phyloP scores from a whole-genome alignment of 2,329 filamentous ascomycete genomes.

The Ceratocystis papillata region DNA sequence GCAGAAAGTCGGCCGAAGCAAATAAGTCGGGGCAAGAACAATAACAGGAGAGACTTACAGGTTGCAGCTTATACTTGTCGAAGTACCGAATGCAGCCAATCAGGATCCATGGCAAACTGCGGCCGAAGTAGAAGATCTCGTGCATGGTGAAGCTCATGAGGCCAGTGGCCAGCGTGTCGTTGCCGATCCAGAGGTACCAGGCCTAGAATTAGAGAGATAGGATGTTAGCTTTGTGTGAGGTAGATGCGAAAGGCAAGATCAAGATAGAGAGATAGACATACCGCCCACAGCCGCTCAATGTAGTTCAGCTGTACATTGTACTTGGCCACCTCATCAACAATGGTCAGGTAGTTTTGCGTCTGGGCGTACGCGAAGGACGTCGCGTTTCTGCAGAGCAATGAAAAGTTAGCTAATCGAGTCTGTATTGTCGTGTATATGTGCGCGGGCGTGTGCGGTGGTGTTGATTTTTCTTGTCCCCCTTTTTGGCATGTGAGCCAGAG shows the following conservation, averaged over 20 bases:
- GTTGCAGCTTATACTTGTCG: conserved; percentile 90
- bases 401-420: conserved; percentile 15
- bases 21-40: neutral
- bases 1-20: neutral
- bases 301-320: conserved; percentile 80
- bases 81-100: conserved; percentile 81
- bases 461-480: too few species aligned
- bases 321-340: conserved; percentile 54
- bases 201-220: conserved; percentile 36
- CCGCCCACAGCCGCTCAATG: conserved; percentile 79
- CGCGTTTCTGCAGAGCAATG: conserved; percentile 37
- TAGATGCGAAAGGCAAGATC: neutral
- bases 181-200: conserved; percentile 98
- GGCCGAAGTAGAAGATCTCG: conserved; percentile 88
- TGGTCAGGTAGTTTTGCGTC: conserved; percentile 42
- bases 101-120: conserved; percentile 81
- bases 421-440: too few species aligned
- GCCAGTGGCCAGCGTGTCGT: conserved; percentile 89
- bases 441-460: too few species aligned
- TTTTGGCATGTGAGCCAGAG: too few species aligned
- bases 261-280: conserved; percentile 35
- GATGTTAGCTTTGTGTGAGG: conserved; percentile 22
- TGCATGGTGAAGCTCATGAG: conserved; percentile 97
- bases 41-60: conserved; percentile 38
- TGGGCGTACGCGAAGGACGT: conserved; percentile 41